Conservation (phyloP, 2,329 filamentous ascomycete genomes). For the Xylaria sp. region DNA sequence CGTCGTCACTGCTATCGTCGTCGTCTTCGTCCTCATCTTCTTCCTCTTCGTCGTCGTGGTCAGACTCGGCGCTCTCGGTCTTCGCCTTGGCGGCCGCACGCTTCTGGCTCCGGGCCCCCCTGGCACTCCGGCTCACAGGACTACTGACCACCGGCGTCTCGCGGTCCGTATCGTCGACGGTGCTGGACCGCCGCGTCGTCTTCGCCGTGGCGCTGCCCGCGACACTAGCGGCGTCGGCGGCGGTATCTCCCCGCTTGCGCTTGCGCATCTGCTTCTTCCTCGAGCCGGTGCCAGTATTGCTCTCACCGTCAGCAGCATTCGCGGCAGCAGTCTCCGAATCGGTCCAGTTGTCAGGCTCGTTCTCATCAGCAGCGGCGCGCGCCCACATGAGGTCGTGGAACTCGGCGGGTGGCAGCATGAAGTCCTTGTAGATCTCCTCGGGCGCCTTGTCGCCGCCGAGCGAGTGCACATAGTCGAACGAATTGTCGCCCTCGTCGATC, state of each 20-base stretch:
- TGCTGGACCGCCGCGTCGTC: conserved; percentile 57
- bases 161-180: conserved; percentile 65
- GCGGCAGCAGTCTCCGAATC: conserved; percentile 57
- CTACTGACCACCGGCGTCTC: conserved; percentile 57
- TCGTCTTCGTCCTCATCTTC: conserved; percentile 42
- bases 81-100: conserved; percentile 58
- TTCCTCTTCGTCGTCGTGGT: conserved; percentile 36
- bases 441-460: conserved; percentile 52
- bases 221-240: conserved; percentile 54
- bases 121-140: conserved; percentile 55
- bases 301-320: no score
- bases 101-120: conserved; percentile 58
- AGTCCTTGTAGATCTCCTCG: conserved; percentile 72
- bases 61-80: conserved; percentile 46
- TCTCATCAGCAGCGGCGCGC: conserved; percentile 57
- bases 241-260: conserved; percentile 57
- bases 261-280: conserved; percentile 50
- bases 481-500: conserved; percentile 85
- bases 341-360: conserved; percentile 62
- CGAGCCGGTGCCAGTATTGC: conserved; percentile 43
- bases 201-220: conserved; percentile 61
- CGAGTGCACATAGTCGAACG: conserved; percentile 55
- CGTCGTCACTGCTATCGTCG: conserved; percentile 20
- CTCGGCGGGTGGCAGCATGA: conserved; percentile 66
- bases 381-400: conserved; percentile 61